A percentile compares a stretch with the other conserved stretches of the same genome.
Evolutionary conservation across 2,329 filamentous ascomycete genomes (phyloP).

Genomic region (Endoconidiophora polonica): DNA sequence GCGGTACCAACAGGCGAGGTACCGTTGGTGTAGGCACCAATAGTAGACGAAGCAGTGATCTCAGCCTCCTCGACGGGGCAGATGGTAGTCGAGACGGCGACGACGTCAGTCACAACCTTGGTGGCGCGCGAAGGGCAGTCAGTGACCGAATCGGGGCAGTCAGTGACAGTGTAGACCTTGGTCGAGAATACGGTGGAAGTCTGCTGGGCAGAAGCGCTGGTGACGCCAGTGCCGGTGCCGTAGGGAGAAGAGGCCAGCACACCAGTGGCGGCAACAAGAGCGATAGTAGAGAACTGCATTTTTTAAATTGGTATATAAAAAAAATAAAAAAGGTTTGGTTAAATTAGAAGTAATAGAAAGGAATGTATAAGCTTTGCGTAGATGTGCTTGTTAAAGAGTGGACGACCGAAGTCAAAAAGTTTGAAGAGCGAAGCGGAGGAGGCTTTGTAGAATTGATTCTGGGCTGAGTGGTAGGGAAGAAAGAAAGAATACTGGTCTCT

Average conservation of each 20-base stretch:
- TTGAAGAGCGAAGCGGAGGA: constrained; percentile 24
- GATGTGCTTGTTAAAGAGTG: constrained; percentile 32
- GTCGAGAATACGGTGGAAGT: constrained; percentile 39
- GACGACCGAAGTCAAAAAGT: constrained; percentile 38
- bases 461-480: constrained; percentile 25
- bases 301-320: constrained; percentile 27
- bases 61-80: constrained; percentile 20
- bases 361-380: constrained; percentile 21
- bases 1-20: background rate
- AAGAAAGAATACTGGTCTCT: constrained; percentile 9
- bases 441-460: constrained; percentile 25
- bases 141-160: constrained; percentile 41
- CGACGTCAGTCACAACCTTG: constrained; percentile 22
- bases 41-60: constrained; percentile 5
- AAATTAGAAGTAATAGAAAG: constrained; percentile 16
- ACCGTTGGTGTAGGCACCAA: constrained; percentile 13
- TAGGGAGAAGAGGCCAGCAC: constrained; percentile 25
- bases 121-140: constrained; percentile 38
- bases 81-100: constrained; percentile 25
- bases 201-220: constrained; percentile 26
- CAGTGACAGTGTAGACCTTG: constrained; percentile 43
- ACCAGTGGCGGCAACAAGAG: constrained; percentile 31
- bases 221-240: constrained; percentile 15
- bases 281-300: constrained; percentile 33
- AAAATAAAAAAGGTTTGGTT: constrained; percentile 16